Evolutionary conservation across 768 basidiomycete genomes (phyloP).

Genomic region (Amylocystis lapponica): DNA sequence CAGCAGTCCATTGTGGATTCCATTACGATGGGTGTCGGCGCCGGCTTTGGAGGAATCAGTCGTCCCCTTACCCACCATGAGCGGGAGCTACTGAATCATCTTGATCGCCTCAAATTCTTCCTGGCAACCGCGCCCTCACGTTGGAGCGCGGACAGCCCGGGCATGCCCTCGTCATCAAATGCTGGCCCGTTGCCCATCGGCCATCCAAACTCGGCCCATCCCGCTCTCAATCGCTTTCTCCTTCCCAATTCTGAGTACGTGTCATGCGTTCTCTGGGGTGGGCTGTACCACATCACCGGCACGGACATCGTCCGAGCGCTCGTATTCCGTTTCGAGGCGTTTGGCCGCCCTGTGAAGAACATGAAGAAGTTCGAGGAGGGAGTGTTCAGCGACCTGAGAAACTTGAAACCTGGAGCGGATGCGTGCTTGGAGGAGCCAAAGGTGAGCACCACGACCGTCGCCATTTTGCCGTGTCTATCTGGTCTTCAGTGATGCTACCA

Average conservation of each 20-base stretch:
- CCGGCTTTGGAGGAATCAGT: conserved; percentile 31
- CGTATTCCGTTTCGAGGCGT: conserved; percentile 91
- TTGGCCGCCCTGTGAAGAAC: conserved; percentile 83
- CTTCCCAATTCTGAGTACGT: conserved; percentile 86
- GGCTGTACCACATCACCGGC: conserved; percentile 89
- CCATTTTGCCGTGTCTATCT: background rate
- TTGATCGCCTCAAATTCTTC: conserved; percentile 83
- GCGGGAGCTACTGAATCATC: conserved; percentile 62
- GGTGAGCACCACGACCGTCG: conserved; percentile 31
- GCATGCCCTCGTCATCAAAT: conserved; percentile 10
- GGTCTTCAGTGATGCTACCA: background rate
- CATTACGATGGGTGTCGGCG: conserved; percentile 11
- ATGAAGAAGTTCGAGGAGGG: conserved; percentile 99
- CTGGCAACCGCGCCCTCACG: conserved; percentile 77
- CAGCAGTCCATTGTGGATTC: conserved; percentile 14
- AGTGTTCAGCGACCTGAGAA: conserved; percentile 88
- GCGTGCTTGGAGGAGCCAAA: conserved; percentile 94
- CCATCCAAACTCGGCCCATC: conserved; percentile 50
- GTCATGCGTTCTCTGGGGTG: conserved; percentile 87
- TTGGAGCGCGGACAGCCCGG: conserved; percentile 44
- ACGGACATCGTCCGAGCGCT: conserved; percentile 95
- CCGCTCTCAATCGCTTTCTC: conserved; percentile 78
- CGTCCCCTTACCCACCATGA: conserved; percentile 57
- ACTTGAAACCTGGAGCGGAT: conserved; percentile 89
- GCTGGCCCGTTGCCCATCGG: background rate